phyloP scores from a whole-genome alignment of 768 basidiomycete genomes.

The Flagelloscypha sp. region DNA sequence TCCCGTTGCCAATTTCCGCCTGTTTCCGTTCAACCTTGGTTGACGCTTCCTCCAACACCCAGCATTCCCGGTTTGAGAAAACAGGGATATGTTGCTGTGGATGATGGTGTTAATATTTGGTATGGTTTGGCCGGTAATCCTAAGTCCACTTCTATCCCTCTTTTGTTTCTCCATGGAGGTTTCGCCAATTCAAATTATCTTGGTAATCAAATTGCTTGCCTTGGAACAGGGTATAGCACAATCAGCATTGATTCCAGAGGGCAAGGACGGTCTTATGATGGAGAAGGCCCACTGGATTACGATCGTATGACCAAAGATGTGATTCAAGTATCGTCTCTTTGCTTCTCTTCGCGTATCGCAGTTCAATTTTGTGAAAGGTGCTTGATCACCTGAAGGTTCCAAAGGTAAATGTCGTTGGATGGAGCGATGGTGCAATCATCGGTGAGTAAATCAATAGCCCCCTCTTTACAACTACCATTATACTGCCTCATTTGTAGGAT shows the following conservation, averaged over 20 bases:
- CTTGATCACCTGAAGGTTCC: not conserved
- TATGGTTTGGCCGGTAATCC: not conserved
- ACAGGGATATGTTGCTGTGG: not conserved
- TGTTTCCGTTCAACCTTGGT: conserved; percentile 3
- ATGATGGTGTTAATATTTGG: conserved; percentile 3
- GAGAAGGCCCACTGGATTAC: not conserved
- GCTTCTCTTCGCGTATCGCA: no score
- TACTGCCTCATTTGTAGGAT: no score
- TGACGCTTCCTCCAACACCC: conserved; percentile 1
- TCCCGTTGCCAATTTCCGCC: no score
- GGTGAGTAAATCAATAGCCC: no score
- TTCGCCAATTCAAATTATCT: conserved; percentile 3
- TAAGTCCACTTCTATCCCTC: not conserved
- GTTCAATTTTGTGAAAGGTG: no score
- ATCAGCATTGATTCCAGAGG: conserved; percentile 3
- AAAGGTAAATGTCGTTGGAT: not conserved
- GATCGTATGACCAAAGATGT: conserved; percentile 4
- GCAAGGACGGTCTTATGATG: conserved; percentile 1
- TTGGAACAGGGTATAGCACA: not conserved
- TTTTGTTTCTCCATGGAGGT: conserved; percentile 3
- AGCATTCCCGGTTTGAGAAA: not conserved
- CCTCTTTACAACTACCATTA: no score
- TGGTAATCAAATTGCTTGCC: not conserved
- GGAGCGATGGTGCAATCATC: conserved; percentile 1
- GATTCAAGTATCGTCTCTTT: no score